Evolutionary conservation across 208 protist species (phyloP).

Genomic region (Wallacemonas sp.): DNA sequence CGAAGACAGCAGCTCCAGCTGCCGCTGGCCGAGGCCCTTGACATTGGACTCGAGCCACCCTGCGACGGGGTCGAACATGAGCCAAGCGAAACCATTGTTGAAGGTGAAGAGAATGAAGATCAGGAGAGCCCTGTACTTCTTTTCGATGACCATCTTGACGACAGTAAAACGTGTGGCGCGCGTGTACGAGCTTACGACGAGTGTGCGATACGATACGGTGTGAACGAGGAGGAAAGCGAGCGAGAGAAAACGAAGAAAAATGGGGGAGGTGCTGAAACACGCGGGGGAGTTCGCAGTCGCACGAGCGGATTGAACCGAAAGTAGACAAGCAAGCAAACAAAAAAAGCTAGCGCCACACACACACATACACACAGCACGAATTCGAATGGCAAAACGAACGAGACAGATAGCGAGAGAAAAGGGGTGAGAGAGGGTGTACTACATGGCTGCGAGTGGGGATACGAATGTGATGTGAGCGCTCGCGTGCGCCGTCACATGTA

Average conservation of each 20-base stretch:
- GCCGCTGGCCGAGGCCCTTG: slow-evolving; percentile 43
- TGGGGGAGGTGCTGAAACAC: not conserved
- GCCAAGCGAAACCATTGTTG: slow-evolving; percentile 89
- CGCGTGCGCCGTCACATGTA: too few relatives aligned
- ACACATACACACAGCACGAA: too few relatives aligned
- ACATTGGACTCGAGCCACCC: slow-evolving; percentile 68
- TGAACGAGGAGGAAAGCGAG: not conserved
- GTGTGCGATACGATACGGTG: too few relatives aligned
- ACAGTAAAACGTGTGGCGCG: not conserved
- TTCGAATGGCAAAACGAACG: too few relatives aligned
- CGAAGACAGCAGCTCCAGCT: slow-evolving; percentile 77
- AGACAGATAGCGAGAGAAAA: too few relatives aligned
- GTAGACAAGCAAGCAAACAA: too few relatives aligned
- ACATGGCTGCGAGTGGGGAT: too few relatives aligned
- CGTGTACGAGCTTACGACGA: too few relatives aligned
- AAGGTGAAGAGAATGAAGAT: slow-evolving; percentile 84
- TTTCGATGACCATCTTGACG: slow-evolving; percentile 26
- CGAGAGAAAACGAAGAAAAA: slow-evolving; percentile 15
- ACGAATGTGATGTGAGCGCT: too few relatives aligned
- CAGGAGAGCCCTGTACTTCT: slow-evolving; percentile 77
- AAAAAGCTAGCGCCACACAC: too few relatives aligned
- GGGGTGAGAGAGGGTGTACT: too few relatives aligned
- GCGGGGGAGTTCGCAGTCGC: not conserved
- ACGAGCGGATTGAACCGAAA: not conserved
- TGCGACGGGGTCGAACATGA: slow-evolving; percentile 88